Evolutionary conservation across 805 yeast genomes (phyloP).

Genomic region (Wickerhamomyces hampshirensis): DNA sequence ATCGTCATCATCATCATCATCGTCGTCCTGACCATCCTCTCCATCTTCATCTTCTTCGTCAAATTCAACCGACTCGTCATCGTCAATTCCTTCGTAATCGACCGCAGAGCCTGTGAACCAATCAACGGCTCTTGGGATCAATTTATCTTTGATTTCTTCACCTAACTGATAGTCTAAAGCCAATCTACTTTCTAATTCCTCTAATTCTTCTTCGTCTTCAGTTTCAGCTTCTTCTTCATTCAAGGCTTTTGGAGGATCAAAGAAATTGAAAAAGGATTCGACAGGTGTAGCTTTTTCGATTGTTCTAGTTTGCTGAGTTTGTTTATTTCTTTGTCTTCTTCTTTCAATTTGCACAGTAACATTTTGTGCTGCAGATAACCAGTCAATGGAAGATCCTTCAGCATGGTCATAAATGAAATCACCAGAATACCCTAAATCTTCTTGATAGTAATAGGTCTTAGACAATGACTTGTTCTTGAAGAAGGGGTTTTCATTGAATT

Average conservation of each 20-base stretch:
- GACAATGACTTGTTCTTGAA: slow-evolving; percentile 69
- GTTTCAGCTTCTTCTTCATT: slow-evolving; percentile 45
- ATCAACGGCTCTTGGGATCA: slow-evolving; percentile 94
- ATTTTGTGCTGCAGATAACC: slow-evolving; percentile 77
- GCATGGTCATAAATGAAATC: slow-evolving; percentile 97
- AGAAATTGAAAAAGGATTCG: slow-evolving; percentile 93
- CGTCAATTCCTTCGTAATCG: slow-evolving; percentile 64
- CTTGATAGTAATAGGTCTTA: slow-evolving; percentile 91
- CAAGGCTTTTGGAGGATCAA: slow-evolving; percentile 85
- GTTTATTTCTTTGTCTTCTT: slow-evolving; percentile 95
- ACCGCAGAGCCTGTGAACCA: slow-evolving; percentile 99
- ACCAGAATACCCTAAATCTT: slow-evolving; percentile 89
- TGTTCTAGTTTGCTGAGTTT: slow-evolving; percentile 93
- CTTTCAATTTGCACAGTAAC: slow-evolving; percentile 85
- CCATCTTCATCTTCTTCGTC: slow-evolving; percentile 41
- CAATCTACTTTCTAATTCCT: slow-evolving; percentile 75
- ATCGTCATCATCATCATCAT: slow-evolving; percentile 35
- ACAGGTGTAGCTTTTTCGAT: slow-evolving; percentile 92
- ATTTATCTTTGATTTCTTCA: slow-evolving; percentile 91
- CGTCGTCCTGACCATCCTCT: slow-evolving; percentile 35
- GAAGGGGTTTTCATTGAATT: slow-evolving; percentile 69
- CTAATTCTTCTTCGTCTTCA: slow-evolving; percentile 56
- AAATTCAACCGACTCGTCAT: slow-evolving; percentile 59
- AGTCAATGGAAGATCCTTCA: slow-evolving; percentile 79
- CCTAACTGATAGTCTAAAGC: slow-evolving; percentile 94